Evolutionary conservation across 1,284 basidiomycete species (phyloP), one percentile per base, ranked within the genome.

Genomic region (Ganoderma boninense): DNA sequence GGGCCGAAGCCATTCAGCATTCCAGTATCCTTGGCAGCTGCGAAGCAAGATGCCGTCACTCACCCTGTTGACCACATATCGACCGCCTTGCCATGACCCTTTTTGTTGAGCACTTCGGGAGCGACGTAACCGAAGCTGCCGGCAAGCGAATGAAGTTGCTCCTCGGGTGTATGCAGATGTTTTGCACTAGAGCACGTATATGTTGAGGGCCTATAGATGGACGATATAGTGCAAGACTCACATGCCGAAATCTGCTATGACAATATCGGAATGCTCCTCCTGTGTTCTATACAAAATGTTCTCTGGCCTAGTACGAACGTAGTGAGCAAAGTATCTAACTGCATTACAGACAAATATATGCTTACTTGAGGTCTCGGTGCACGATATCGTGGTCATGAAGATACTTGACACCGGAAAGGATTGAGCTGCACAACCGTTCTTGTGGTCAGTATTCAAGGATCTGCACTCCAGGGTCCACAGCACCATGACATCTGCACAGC

Each of bases 161-260:
- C 94, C 43, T 93, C 92, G 0, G 92, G 83, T 0, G 89, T 86
- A 72, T 95, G 89, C 4, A 98, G 83, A 75, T 96, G 95, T 78
- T 96, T 96, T 2, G 97, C 96, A 69, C 93, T 95, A 75, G 26
- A 14, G 20, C 35, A n/a, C 32, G 56, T 4, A 20, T 13, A 35
- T 65, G n/a, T n/a, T n/a, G n/a, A n/a, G n/a, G n/a, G n/a, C n/a
- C 32, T 23, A 44, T n/a, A 42, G 10, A 56, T 7, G 42, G 23
- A 16, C 18, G 49, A 20, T 35, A 32, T 43, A 35, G 44, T 62
- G 57, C 69, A 6, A 29, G 5, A 82, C 90, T 60, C 75, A 95
- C 93, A 99, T 98, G 74, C 98, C 98, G 80, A 99, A 99, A 82
- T 99, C 98, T 26, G 92, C 96, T 66, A 98, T 96, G 66, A 98